Percentiles rank a stretch among this genome's conserved stretches.
These are phyloP conservation scores for Capronia epimyces DNA, from an alignment of 2,329 filamentous ascomycete species.

Conservation along the genomic window DNA sequence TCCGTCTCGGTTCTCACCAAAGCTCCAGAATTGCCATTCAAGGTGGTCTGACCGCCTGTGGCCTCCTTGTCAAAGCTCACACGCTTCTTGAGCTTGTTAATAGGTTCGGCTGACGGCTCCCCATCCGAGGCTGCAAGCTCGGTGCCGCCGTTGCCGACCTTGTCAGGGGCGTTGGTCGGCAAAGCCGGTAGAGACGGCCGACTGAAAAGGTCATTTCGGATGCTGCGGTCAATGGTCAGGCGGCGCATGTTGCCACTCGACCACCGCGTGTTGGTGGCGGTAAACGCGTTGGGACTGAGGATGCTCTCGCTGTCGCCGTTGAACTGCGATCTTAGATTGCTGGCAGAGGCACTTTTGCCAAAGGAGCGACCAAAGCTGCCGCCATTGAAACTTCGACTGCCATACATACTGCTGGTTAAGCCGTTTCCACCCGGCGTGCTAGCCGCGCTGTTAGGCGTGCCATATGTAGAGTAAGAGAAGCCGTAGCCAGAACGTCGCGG, in stretches of 20 bases:
- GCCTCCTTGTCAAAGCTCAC: constrained; percentile 82
- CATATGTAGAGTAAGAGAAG: constrained; percentile 89
- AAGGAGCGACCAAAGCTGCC: constrained; percentile 66
- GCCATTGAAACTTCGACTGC: constrained; percentile 35
- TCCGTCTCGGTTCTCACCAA: constrained; percentile 47
- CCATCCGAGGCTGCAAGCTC: constrained; percentile 36
- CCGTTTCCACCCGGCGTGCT: constrained; percentile 59
- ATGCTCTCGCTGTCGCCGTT: constrained; percentile 71
- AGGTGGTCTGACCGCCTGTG: constrained; percentile 38
- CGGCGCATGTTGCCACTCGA: constrained; percentile 75
- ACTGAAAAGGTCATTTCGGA: constrained; percentile 62
- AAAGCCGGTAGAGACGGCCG: constrained; percentile 35
- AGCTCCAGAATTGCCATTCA: constrained; percentile 44
- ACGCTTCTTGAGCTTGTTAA: constrained; percentile 61
- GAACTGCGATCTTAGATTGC: constrained; percentile 75
- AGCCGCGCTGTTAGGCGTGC: constrained; percentile 65
- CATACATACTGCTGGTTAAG: constrained; percentile 37
- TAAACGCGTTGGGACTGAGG: constrained; percentile 77
- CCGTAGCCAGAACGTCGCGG: constrained; percentile 78
- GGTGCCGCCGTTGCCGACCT: constrained; percentile 5
- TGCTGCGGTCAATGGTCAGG: constrained; percentile 81
- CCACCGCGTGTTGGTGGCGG: constrained; percentile 59
- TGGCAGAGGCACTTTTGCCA: constrained; percentile 82
- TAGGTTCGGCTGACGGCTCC: constrained; percentile 35
- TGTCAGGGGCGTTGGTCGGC: constrained; percentile 34